Conservation (phyloP, 495 filamentous ascomycete species). For the Filosporella fistucella region DNA sequence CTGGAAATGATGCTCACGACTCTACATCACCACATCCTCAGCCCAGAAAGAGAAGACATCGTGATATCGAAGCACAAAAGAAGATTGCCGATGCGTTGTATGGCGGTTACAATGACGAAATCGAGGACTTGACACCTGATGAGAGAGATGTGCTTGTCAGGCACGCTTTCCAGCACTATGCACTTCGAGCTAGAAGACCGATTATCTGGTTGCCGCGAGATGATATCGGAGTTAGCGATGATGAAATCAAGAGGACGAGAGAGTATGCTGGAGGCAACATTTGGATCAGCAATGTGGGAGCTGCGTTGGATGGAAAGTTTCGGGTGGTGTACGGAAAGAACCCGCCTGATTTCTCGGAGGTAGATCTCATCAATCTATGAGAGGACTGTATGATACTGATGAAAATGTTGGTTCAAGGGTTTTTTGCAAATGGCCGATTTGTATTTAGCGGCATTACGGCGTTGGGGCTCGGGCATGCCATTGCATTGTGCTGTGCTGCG, state of each 20-base stretch:
- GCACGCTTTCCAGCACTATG: constrained; percentile 87
- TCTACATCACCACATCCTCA: constrained; percentile 33
- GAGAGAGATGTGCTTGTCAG: constrained; percentile 84
- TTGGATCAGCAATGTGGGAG: constrained; percentile 92
- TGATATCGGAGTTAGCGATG: constrained; percentile 84
- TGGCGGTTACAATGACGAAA: constrained; percentile 80
- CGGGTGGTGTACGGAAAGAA: constrained; percentile 83
- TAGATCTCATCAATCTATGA: constrained; percentile 81
- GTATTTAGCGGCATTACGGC: constrained; percentile 1
- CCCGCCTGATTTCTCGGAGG: constrained; percentile 88
- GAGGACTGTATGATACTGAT: background rate
- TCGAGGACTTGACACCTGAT: constrained; percentile 90
- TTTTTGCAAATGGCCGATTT: background rate
- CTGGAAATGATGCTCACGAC: constrained; percentile 32
- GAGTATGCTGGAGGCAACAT: constrained; percentile 69
- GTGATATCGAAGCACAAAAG: constrained; percentile 63
- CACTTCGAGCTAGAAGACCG: constrained; percentile 78
- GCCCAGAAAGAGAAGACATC: constrained; percentile 26
- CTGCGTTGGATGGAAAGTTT: constrained; percentile 77
- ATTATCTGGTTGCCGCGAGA: constrained; percentile 95
- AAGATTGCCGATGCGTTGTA: constrained; percentile 76
- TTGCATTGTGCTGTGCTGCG: background rate
- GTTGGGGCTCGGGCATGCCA: background rate
- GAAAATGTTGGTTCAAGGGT: background rate
- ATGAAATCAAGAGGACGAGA: constrained; percentile 77